Evolutionary conservation across 805 yeast species (phyloP).

Genomic region (Millerozyma acaciae): DNA sequence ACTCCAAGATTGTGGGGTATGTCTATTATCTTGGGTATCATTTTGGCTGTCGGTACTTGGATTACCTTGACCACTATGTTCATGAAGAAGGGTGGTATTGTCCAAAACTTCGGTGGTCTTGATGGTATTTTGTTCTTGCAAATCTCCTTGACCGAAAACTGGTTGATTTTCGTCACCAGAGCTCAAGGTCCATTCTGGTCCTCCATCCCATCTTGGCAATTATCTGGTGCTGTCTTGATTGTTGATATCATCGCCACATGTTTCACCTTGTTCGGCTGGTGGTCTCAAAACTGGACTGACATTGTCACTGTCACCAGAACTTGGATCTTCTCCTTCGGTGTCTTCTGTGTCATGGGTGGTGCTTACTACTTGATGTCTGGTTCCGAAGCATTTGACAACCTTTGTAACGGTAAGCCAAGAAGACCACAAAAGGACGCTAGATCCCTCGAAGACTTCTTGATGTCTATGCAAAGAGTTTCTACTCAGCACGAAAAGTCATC

Average conservation of each 20-base stretch:
- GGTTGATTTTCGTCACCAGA: conserved; percentile 96
- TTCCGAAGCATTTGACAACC: conserved; percentile 74
- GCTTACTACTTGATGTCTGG: conserved; percentile 90
- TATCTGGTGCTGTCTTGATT: conserved; percentile 85
- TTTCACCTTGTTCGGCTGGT: conserved; percentile 94
- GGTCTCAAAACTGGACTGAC: conserved; percentile 97
- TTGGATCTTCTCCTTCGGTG: conserved; percentile 95
- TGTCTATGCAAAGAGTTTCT: conserved; percentile 84
- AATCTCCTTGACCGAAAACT: conserved; percentile 92
- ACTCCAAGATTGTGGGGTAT: conserved; percentile 96
- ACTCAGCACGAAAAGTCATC: conserved; percentile 83
- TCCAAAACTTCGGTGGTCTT: conserved; percentile 91
- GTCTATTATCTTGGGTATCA: conserved; percentile 81
- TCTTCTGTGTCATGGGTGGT: conserved; percentile 95
- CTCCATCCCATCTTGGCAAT: conserved; percentile 93
- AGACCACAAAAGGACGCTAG: conserved; percentile 50
- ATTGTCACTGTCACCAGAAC: conserved; percentile 91
- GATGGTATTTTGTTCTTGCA: conserved; percentile 93
- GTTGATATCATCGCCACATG: conserved; percentile 91
- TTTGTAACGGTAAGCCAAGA: conserved; percentile 80
- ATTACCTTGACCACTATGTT: conserved; percentile 93
- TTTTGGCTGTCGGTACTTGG: conserved; percentile 92
- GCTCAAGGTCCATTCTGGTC: conserved; percentile 99
- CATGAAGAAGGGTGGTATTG: conserved; percentile 85
- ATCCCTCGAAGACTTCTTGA: conserved; percentile 79